A percentile compares a stretch with the other conserved stretches of the same genome.
These are phyloP conservation scores for Aspergillus luchuensis DNA, from an alignment of 2,329 filamentous ascomycete species.

Conservation along the genomic window DNA sequence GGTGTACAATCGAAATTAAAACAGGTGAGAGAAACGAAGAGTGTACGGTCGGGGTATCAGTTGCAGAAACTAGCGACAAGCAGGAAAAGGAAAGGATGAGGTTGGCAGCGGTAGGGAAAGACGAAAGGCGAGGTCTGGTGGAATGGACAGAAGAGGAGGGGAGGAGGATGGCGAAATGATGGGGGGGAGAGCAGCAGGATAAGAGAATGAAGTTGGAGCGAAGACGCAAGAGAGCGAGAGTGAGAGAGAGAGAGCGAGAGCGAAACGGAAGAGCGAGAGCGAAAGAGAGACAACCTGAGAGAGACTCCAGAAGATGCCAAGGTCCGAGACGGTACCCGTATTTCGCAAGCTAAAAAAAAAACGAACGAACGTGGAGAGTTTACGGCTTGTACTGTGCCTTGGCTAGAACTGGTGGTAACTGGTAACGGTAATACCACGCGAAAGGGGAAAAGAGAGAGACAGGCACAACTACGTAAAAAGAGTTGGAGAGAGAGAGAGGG, in stretches of 20 bases:
- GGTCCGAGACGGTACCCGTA: background rate
- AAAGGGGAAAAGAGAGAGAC: constrained; percentile 4
- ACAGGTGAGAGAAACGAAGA: constrained; percentile 16
- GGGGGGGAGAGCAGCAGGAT: constrained; percentile 6
- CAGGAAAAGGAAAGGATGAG: constrained; percentile 8
- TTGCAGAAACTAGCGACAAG: constrained; percentile 8
- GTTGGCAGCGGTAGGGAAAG: constrained; percentile 14
- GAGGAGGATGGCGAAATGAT: constrained; percentile 10
- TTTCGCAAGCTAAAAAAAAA: background rate
- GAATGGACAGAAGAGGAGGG: constrained; percentile 1
- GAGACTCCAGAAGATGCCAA: constrained; percentile 6
- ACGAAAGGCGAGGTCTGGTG: constrained; percentile 1
- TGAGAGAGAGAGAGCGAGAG: constrained; percentile 7
- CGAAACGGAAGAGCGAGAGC: background rate
- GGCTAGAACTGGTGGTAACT: background rate
- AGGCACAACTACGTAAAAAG: background rate
- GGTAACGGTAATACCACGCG: background rate
- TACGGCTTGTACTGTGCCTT: no score
- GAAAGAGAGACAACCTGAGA: background rate
- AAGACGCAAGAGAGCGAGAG: background rate
- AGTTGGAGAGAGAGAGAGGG: constrained; percentile 3
- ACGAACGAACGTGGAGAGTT: background rate
- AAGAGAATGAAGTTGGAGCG: constrained; percentile 4
- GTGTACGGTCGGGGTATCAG: constrained; percentile 5
- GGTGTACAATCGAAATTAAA: constrained; percentile 22